These are phyloP conservation scores for Parastagonospora avenae DNA, from an alignment of 2,329 filamentous ascomycete species.

Conservation along the genomic window DNA sequence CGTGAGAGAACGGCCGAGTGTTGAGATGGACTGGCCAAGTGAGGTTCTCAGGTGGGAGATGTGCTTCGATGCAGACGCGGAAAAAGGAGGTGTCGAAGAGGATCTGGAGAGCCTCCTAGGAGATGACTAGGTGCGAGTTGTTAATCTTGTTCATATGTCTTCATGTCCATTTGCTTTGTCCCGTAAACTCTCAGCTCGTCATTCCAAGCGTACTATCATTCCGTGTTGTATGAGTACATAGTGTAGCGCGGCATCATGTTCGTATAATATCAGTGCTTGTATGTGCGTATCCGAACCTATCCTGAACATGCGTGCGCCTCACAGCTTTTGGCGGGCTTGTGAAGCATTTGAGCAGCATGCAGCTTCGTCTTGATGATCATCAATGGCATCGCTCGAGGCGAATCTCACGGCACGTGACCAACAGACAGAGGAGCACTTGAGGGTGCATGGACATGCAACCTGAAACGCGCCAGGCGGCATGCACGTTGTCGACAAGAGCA, in stretches of 20 bases:
- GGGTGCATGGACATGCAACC: no score
- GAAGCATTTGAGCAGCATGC: no score
- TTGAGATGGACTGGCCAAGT: conserved; percentile 51
- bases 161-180: conserved; percentile 7
- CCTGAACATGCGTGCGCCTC: no score
- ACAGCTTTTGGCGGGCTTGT: no score
- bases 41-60: conserved; percentile 53
- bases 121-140: conserved; percentile 10
- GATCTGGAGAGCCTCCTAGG: conserved; percentile 13
- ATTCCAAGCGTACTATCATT: not conserved
- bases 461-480: not conserved
- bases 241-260: no score
- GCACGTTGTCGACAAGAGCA: not conserved
- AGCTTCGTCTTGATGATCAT: no score
- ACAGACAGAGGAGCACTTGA: not conserved
- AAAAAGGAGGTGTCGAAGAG: conserved; percentile 26
- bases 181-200: not conserved
- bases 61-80: conserved; percentile 51
- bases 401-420: no score
- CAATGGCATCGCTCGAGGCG: no score
- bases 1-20: conserved; percentile 51
- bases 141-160: conserved; percentile 4
- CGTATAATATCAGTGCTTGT: no score
- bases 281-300: no score
- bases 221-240: not conserved